phyloP scores from a whole-genome alignment of 371 early-diverging fungal species.

The Coemansia sp. region DNA sequence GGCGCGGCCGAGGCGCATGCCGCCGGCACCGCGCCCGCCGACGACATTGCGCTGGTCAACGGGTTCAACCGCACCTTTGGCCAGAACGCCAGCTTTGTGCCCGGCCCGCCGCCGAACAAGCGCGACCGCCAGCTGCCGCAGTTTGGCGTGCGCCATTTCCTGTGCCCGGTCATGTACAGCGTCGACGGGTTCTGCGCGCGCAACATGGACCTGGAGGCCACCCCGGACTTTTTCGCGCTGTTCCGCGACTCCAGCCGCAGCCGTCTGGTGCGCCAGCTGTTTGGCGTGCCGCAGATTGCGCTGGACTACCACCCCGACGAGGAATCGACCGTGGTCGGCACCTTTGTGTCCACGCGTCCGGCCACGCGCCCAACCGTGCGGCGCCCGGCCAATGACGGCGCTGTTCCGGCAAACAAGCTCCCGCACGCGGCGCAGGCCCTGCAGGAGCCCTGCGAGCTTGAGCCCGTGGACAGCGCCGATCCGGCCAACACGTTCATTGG shows the following conservation, averaged over 20 bases:
- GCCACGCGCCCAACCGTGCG: slow-evolving; percentile 28
- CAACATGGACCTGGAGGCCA: slow-evolving; percentile 67
- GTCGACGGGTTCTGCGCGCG: slow-evolving; percentile 70
- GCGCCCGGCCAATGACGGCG: not conserved
- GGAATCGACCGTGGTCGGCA: slow-evolving; percentile 41
- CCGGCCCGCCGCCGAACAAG: slow-evolving; percentile 25
- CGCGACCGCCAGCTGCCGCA: slow-evolving; percentile 39
- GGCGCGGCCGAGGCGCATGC: slow-evolving; percentile 43
- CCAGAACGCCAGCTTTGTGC: slow-evolving; percentile 44
- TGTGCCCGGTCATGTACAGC: slow-evolving; percentile 66
- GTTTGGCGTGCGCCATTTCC: slow-evolving; percentile 82
- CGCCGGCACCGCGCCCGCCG: slow-evolving; percentile 16
- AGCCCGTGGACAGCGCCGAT: slow-evolving; percentile 26
- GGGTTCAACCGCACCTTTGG: slow-evolving; percentile 34
- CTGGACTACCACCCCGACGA: slow-evolving; percentile 42
- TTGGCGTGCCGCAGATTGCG: slow-evolving; percentile 45
- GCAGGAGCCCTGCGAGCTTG: slow-evolving; percentile 21
- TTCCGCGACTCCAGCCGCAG: slow-evolving; percentile 75
- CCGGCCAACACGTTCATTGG: slow-evolving; percentile 65
- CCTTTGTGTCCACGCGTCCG: slow-evolving; percentile 36
- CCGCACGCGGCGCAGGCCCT: slow-evolving; percentile 11
- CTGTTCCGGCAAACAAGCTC: not conserved
- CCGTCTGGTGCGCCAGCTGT: slow-evolving; percentile 61
- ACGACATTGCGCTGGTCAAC: slow-evolving; percentile 47
- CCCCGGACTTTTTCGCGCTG: slow-evolving; percentile 81